Evolutionary conservation across 768 basidiomycete species (phyloP), one percentile per base, ranked within the genome.

Genomic region (Pulveroboletus sp.): DNA sequence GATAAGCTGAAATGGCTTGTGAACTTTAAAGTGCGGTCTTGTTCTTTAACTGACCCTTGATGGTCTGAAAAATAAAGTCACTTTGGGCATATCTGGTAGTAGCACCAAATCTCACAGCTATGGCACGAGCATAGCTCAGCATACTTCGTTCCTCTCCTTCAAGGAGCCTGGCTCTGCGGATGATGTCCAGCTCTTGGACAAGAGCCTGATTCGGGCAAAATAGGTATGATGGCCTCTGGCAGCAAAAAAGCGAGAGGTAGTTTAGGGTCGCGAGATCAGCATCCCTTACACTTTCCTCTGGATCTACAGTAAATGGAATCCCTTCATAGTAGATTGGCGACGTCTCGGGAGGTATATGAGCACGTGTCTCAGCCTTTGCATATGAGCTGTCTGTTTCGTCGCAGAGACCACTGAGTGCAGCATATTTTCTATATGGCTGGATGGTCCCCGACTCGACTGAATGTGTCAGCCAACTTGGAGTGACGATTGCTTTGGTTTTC

Each of bases 61-160:
- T 62, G 14, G 66, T 52, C 80, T 81, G 45, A 15, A 45, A 35
- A 43, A 8, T 11, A 21, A 31, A 33, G 18, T 56, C 49, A 49
- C 10, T 26, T 47, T 52, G 1, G 42, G 15, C 43, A 9, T 8
- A 28, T 12, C 40, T 30, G 30, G 31, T 38, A 21, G 33, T 14
- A 38, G 28, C 46, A 48, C n/a, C 35, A 38, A 38, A 27, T 67
- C 81, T 56, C 61, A 85, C 85, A n/a, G 82, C 75, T 55, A 89
- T 82, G 2, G 85, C 82, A 42, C 87, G 75, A 31, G 81, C 74
- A 56, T 92, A 93, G 52, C 81, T 82, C 42, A 92, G 67, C 36
- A 83, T 80, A 57, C 85, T 88, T 27, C 79, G 71, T 18, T 76
- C 73, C 44, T 86, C 76, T 11, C 85, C 82, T 60, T 92, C 89